Evolutionary conservation across 2,329 filamentous ascomycete genomes (phyloP), one percentile per base, ranked within the genome.

Genomic region (Aspergillus sp.): DNA sequence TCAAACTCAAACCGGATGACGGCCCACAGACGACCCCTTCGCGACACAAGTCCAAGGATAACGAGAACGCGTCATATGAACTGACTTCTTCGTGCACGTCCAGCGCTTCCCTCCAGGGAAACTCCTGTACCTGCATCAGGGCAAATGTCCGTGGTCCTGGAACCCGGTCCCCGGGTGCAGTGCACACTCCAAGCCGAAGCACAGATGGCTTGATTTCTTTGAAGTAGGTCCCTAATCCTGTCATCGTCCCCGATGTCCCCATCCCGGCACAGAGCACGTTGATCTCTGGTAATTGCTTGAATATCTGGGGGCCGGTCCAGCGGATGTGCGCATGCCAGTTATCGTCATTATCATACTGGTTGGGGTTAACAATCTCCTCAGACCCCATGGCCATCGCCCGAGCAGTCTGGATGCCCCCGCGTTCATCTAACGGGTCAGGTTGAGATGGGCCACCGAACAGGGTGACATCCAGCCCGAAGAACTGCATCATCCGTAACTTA

Each of bases 301-400:
- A 74, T 15, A 87, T 85, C 63, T 87, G 85, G 0, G 84, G 82
- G 0, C 85, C 85, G 0, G 85, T 87, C 85, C 85, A 87, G 21
- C 79, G 80, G 10, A 84, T 71, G 63, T 87, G 85, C 1, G 85
- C 66, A 47, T 67, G 63, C 72, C 72, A 74, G 48, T 73, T 73
- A 49, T 72, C 63, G 15, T 84, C 77, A 51, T 86, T 85, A 23
- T 83, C 81, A 61, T 87, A 87, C 65, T 87, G 84, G 48, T 84
- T 83, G 0, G 82, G 82, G 58, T 87, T 86, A 49, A 83, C 69
- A 30, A 81, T 73, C 0, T 73, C 69, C 0, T 80, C 75, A 1
- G 80, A 78, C 13, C 79, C 70, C 43, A 78, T 63, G 0, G 80
- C 81, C 57, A 81, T 68, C 41, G 69, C 70, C 2, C 80, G 70